Percentiles rank a stretch among this genome's conserved stretches.
Evolutionary conservation across 139 green algal genomes (phyloP).

Genomic region (Micractinium conductrix): DNA sequence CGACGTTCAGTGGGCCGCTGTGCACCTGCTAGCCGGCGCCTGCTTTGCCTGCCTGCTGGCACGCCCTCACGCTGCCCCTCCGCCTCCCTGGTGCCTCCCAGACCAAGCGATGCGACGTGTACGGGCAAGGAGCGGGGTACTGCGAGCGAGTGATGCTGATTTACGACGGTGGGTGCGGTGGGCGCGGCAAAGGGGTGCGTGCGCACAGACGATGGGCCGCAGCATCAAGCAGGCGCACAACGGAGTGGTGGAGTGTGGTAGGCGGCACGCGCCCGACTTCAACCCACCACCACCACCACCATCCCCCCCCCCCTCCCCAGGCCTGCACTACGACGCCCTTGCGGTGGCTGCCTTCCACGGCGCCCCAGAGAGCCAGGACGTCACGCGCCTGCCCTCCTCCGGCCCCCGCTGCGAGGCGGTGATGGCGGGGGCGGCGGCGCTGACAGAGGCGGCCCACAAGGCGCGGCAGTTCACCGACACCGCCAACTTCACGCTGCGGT

Average conservation of each 20-base stretch:
- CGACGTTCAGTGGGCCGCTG: no score
- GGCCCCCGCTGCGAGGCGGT: constrained; percentile 27
- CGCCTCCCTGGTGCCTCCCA: no score
- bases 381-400: constrained; percentile 66
- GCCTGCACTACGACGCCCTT: constrained; percentile 78
- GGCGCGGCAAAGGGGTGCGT: neutral
- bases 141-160: constrained; percentile 66
- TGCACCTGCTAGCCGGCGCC: no score
- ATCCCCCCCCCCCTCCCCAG: no score
- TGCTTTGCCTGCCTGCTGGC: no score
- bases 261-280: no score
- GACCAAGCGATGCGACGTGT: constrained; percentile 69
- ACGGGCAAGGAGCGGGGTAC: constrained; percentile 73
- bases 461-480: constrained; percentile 83
- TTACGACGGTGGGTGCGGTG: constrained; percentile 55
- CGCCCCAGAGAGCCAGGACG: constrained; percentile 74
- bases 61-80: no score
- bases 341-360: constrained; percentile 58
- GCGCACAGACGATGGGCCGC: neutral
- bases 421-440: constrained; percentile 52
- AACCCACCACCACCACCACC: no score
- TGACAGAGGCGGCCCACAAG: constrained; percentile 61
- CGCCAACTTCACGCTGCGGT: constrained; percentile 88
- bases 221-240: no score
- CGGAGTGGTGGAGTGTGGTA: no score